Evolutionary conservation across 208 protist species (phyloP).

Genomic region (Crithidia expoeki): DNA sequence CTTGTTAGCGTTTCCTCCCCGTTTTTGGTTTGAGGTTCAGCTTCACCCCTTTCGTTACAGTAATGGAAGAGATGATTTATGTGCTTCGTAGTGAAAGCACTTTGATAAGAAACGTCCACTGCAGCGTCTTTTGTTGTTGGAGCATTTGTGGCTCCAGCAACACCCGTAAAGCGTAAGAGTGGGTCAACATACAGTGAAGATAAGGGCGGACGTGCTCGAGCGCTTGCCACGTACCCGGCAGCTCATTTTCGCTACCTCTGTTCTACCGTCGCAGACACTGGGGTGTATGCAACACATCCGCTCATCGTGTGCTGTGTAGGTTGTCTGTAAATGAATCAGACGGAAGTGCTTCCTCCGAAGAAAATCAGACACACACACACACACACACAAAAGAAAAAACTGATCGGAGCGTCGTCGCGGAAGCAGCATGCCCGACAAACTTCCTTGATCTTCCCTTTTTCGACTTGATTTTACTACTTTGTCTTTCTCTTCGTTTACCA

Average conservation of each 20-base stretch:
- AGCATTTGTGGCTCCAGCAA: neutral
- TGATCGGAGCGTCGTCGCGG: too few relatives aligned
- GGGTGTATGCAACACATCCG: neutral
- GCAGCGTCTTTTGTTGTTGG: neutral
- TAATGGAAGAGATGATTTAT: neutral
- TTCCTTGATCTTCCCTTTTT: neutral
- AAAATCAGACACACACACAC: neutral
- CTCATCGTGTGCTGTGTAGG: conserved; percentile 6
- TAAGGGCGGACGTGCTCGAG: neutral
- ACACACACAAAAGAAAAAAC: neutral
- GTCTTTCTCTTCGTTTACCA: too few relatives aligned
- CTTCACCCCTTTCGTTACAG: neutral
- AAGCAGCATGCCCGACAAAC: conserved; percentile 6
- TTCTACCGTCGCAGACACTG: conserved; percentile 11
- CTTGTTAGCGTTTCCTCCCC: conserved; percentile 6
- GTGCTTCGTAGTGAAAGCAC: neutral
- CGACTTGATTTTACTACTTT: too few relatives aligned
- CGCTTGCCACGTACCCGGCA: too few relatives aligned
- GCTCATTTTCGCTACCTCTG: neutral
- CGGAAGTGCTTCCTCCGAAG: conserved; percentile 19
- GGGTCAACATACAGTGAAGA: neutral
- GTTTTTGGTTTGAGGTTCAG: neutral
- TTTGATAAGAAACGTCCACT: neutral
- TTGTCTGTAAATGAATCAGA: neutral
- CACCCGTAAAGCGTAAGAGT: neutral